Evolutionary conservation across 768 basidiomycete species (phyloP), one percentile per base, ranked within the genome.

Genomic region (Lactifluus hygrophoroides): DNA sequence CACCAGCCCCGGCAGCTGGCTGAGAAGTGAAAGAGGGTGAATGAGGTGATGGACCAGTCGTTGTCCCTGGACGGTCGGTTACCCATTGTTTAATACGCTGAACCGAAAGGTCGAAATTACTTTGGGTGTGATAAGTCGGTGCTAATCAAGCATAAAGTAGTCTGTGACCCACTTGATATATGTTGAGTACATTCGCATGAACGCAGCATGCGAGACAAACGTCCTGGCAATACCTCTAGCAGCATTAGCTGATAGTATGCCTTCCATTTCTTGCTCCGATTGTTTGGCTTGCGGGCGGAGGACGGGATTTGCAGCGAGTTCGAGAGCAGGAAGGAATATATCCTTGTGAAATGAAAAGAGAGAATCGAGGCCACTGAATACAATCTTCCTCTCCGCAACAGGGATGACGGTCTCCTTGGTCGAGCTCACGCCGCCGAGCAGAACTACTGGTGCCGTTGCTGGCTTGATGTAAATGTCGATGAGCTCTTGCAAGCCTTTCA

Each of bases 131-230:
- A 25, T 55, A 40, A 70, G 64, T 56, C 55, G 42, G n/a, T 3
- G 11, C 44, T 32, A 37, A 44, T 42, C 59, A 35, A 53, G 16
- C 28, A 45, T 42, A 49, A 57, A 35, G 40, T 54, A 44, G 50
- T 49, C 57, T 9, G 59, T 37, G 62, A 73, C 87, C 69, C 69
- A 93, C 91, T 98, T 97, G 78, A 95, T 95, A 70, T 97, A 99
- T 44, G 88, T 89, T 32, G 93, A 94, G 70, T 99, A 99, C 88
- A 98, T 97, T 75, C 79, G 90, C 90, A 99, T 92, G 76, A 97
- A 97, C 4, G 95, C 93, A 30, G 93, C 90, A 71, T 99, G 94
- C 53, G 87, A 89, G 54, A 91, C 75, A 72, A 98, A 99, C 47
- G 90, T 93, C 57, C 86, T 80, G 7, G 90, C 94, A 37, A 99